Conservation (phyloP, 1,139 yeast genomes). For the Eremothecium cymbalariae region DNA sequence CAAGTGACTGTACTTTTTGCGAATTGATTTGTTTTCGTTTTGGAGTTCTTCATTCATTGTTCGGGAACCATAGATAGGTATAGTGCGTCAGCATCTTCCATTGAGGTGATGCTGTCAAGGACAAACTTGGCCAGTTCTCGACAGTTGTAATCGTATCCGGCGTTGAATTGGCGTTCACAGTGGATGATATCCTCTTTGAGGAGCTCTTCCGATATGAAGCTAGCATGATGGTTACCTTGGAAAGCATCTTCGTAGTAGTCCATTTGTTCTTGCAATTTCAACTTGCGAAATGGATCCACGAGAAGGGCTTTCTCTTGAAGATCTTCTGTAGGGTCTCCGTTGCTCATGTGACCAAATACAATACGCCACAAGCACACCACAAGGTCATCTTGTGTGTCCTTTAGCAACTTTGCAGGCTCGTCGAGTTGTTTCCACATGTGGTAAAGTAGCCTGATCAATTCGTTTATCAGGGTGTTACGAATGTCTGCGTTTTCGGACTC, state of each 20-base stretch:
- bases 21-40: constrained; percentile 4
- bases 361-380: constrained; percentile 27
- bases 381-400: constrained; percentile 24
- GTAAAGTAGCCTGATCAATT: constrained; percentile 18
- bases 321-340: constrained; percentile 9
- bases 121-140: constrained; percentile 66
- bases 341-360: constrained; percentile 15
- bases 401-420: constrained; percentile 16
- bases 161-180: constrained; percentile 22
- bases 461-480: constrained; percentile 20
- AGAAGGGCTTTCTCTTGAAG: constrained; percentile 18
- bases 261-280: constrained; percentile 17
- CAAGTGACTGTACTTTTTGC: too few species aligned
- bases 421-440: constrained; percentile 22
- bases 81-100: constrained; percentile 72
- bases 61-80: constrained; percentile 48
- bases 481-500: constrained; percentile 20
- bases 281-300: constrained; percentile 20
- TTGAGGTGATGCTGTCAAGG: constrained; percentile 58
- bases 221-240: constrained; percentile 23
- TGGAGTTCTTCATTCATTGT: too few species aligned
- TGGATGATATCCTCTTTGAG: constrained; percentile 13
- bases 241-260: constrained; percentile 25
- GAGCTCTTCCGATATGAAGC: constrained; percentile 21
- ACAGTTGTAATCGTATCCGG: constrained; percentile 49